Evolutionary conservation across 768 basidiomycete species (phyloP).

Genomic region (Gelatoporia subvermispora): DNA sequence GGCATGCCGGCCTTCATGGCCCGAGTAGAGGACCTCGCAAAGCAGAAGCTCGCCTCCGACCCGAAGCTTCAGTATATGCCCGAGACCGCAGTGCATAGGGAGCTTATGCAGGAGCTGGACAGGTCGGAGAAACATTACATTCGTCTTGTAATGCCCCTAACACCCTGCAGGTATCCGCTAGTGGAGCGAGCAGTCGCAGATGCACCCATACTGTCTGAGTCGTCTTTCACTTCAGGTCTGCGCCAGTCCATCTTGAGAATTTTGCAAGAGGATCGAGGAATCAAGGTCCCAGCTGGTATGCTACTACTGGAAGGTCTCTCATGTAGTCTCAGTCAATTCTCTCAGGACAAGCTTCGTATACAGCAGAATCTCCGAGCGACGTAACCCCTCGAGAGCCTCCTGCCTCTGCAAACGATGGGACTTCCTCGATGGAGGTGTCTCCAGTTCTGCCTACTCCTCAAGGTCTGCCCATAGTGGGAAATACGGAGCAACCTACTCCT

Average conservation of each 20-base stretch:
- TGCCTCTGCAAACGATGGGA: too few species aligned
- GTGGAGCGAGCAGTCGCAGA: constrained; percentile 53
- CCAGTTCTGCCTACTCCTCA: too few species aligned
- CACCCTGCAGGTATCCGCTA: constrained; percentile 50
- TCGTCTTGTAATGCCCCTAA: constrained; percentile 13
- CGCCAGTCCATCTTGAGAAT: constrained; percentile 31
- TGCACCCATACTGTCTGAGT: constrained; percentile 14
- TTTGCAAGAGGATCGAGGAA: constrained; percentile 25
- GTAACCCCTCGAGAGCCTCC: too few species aligned
- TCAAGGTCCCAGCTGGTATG: not conserved
- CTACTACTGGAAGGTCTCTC: too few species aligned
- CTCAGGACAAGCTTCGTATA: too few species aligned
- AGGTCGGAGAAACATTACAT: constrained; percentile 34
- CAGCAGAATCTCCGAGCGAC: too few species aligned
- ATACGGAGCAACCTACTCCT: too few species aligned
- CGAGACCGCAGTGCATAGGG: constrained; percentile 49
- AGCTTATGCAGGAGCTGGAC: constrained; percentile 69
- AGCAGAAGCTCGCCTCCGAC: constrained; percentile 49
- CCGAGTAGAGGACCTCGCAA: constrained; percentile 58
- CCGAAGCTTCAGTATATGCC: constrained; percentile 47
- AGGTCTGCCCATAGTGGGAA: too few species aligned
- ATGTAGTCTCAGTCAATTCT: too few species aligned
- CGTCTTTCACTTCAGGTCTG: constrained; percentile 28
- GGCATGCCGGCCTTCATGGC: constrained; percentile 47
- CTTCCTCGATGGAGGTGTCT: too few species aligned